A percentile compares a stretch with the other conserved stretches of the same genome.
Conservation (phyloP, 164 flowering plant species). For the Dillenia turbinata region DNA sequence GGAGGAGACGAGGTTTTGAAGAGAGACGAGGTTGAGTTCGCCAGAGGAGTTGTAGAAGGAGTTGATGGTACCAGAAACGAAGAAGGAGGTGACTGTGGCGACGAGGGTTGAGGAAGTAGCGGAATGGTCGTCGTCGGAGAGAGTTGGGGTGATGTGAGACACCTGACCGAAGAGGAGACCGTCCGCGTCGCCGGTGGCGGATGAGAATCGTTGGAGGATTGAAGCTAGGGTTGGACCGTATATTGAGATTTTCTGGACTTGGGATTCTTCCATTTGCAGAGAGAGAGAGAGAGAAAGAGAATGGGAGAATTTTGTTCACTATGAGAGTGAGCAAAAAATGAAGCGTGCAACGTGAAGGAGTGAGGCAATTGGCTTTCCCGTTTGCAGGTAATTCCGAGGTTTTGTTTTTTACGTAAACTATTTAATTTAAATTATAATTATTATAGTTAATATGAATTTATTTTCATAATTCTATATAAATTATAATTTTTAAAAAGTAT, state of each 20-base stretch:
- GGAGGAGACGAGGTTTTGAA: slow-evolving; percentile 20
- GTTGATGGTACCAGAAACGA: slow-evolving; percentile 37
- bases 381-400: no score
- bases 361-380: not conserved
- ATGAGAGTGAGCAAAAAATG: not conserved
- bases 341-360: not conserved
- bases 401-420: no score
- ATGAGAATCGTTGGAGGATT: slow-evolving; percentile 68
- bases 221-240: slow-evolving; percentile 83
- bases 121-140: slow-evolving; percentile 54
- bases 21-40: slow-evolving; percentile 26
- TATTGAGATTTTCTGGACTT: slow-evolving; percentile 58
- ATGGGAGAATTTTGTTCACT: not conserved
- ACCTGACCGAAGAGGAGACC: slow-evolving; percentile 88
- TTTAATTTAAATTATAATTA: no score
- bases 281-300: not conserved
- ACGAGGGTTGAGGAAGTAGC: slow-evolving; percentile 27
- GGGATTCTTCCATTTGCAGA: slow-evolving; percentile 41
- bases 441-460: no score
- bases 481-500: not conserved
- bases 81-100: slow-evolving; percentile 57
- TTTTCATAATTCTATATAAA: no score
- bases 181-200: slow-evolving; percentile 56
- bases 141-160: slow-evolving; percentile 36
- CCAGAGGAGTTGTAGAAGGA: slow-evolving; percentile 57